Evolutionary conservation across 176 grass and related monocot species (phyloP), one percentile per base, ranked within the genome.

Genomic region (Neostapfia colusana): DNA sequence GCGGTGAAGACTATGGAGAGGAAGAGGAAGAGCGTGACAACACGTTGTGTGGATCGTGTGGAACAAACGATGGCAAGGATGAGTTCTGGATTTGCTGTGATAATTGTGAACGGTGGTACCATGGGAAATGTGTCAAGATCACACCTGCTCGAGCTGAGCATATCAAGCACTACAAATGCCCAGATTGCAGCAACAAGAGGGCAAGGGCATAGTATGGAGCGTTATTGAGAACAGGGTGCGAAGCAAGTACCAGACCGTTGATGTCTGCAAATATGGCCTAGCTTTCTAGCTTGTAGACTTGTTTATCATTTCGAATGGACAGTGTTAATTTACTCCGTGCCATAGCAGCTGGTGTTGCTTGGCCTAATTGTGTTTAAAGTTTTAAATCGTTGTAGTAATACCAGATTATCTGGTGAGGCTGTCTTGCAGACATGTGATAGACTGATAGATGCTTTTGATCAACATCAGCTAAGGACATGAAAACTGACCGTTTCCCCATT

Each of bases 61-160:
- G 91, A 39, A 89, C 86, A 50, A 97, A 92, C 31, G 86, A 91
- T 17, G 91, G 84, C 37, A 90, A 81, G 25, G 91, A 97, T 6
- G 95, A 97, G 68, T 97, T 97, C 55, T 97, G 91, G 95, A 97
- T 97, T 59, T 94, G 91, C 77, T 97, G 95, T 5, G 91, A 93
- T 60, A 65, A 83, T 8, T 97, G 95, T 7, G 91, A 97, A 80
- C 86, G 84, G 56, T 97, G 91, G 95, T 97, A 93, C 77, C 95
- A 97, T 77, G 95, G 95, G 5, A 90, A 91, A 60, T 97, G 95
- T 8, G 95, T 97, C 50, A 97, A 86, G 84, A 89, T 97, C 65
- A 93, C 94, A 1, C 91, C 94, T 38, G 95, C 95, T 40, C 77
- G 89, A 63, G 91, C 91, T 0, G 95, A 97, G 82, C 95, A 97